Base-by-base conservation (phyloP, 176 grass and related monocot species). In the Carex parvula region DNA sequence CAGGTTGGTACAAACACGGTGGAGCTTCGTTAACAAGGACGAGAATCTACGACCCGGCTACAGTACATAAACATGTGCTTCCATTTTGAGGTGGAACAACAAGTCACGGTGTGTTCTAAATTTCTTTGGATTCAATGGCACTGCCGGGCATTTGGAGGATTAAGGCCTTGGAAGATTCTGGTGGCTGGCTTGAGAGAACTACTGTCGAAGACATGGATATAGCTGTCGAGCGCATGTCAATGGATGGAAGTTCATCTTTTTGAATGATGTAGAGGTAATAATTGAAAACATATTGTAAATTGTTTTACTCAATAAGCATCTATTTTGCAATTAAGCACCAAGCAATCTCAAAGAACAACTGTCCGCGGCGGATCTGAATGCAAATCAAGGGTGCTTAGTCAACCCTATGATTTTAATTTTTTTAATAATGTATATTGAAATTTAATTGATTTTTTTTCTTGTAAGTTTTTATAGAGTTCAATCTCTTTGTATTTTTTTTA, bases 51-150 rank as follows among this genome's bases (percentile, higher is more conserved):
- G 70, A 94, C 92, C 21, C 87, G 94, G 76, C 76, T 97, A 59
- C 94, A 94, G 76, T 94, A 97, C 83, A 78, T 97, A 84, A 97
- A 97, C 32, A 83, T 97, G 24, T 92, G 92, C 85, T 97, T 97
- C 87, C 94, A 97, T 86, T 97, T 97, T 66, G 94, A 97, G 88
- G 94, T 97, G 86, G 94, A 97, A 76, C 94, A 97, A 87, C 92
- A 94, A 76, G 94, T 97, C 42, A 97, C 24, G 94, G 94, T 3
- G n/a, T 70, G 4, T 97, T 64, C 71, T 97, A 83, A 94, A 94
- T 72, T 97, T 97, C 90, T 97, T 97, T 4, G 94, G 94, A 79
- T 97, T 97, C 88, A 97, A 97, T 13, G 94, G 94, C 20, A 97
- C 92, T 6, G 94, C 92, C 0, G n/a, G 92, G 94, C 41, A 88